Conservation (phyloP, 805 yeast genomes). For the Schizosaccharomyces cryophilus region DNA sequence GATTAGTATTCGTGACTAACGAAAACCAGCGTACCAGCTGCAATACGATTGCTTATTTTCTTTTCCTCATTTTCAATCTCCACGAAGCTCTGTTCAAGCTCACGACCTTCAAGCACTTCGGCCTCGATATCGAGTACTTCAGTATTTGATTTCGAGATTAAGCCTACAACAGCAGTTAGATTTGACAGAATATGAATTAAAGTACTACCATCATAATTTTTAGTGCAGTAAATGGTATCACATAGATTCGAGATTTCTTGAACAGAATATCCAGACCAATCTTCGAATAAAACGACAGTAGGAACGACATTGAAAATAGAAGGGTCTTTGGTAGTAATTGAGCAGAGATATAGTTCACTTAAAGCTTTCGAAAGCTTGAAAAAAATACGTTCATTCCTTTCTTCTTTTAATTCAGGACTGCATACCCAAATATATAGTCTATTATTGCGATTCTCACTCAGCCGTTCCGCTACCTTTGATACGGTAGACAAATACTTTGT, state of each 20-base stretch:
- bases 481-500: not conserved
- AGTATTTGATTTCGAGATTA: too few species aligned
- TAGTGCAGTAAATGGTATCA: not conserved
- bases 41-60: not conserved
- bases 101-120: not conserved
- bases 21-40: not conserved
- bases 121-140: too few species aligned
- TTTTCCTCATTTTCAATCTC: not conserved
- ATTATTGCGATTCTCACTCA: not conserved
- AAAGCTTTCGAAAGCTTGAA: not conserved
- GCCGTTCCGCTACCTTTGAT: not conserved
- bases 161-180: too few species aligned
- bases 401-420: not conserved
- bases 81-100: not conserved
- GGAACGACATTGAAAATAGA: not conserved
- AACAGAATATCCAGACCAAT: not conserved
- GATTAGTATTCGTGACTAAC: not conserved
- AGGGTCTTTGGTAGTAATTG: not conserved
- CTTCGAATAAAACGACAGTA: not conserved
- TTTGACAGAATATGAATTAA: too few species aligned
- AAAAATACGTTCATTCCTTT: not conserved
- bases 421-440: not conserved
- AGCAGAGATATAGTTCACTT: not conserved
- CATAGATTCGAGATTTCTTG: not conserved
- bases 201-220: not conserved